Evolutionary conservation across 2,329 filamentous ascomycete species (phyloP).

Genomic region (Zarea fungicola): DNA sequence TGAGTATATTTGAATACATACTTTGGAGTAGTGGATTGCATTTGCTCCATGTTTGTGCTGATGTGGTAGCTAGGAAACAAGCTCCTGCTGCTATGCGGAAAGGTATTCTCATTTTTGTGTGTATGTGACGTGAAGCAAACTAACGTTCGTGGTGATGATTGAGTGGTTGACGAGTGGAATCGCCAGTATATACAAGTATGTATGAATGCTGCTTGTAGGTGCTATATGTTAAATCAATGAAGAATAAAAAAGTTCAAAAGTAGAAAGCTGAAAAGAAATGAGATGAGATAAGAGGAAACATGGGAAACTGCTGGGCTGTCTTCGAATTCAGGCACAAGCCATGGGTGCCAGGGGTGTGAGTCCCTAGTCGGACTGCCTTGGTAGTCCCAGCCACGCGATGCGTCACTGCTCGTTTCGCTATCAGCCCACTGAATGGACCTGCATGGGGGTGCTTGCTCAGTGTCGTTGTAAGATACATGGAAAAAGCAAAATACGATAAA

Average conservation of each 20-base stretch:
- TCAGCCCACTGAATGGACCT: no score
- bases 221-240: not conserved
- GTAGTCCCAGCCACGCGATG: constrained; percentile 7
- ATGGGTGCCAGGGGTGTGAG: not conserved
- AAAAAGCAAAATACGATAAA: not conserved
- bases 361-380: no score
- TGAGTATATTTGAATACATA: not conserved
- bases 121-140: no score
- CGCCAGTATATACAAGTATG: not conserved
- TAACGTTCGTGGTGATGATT: no score
- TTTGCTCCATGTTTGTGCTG: constrained; percentile 14
- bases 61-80: not conserved
- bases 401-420: no score
- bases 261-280: not conserved
- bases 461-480: no score
- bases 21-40: constrained; percentile 12
- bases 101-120: constrained; percentile 8
- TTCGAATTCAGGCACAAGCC: not conserved
- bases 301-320: no score
- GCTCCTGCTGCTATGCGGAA: constrained; percentile 10
- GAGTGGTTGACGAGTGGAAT: not conserved
- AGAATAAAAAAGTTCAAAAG: not conserved
- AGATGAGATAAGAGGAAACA: not conserved
- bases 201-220: not conserved
- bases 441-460: no score